Base-by-base conservation (phyloP, 768 basidiomycete genomes). In the Termitomyces heimii region DNA sequence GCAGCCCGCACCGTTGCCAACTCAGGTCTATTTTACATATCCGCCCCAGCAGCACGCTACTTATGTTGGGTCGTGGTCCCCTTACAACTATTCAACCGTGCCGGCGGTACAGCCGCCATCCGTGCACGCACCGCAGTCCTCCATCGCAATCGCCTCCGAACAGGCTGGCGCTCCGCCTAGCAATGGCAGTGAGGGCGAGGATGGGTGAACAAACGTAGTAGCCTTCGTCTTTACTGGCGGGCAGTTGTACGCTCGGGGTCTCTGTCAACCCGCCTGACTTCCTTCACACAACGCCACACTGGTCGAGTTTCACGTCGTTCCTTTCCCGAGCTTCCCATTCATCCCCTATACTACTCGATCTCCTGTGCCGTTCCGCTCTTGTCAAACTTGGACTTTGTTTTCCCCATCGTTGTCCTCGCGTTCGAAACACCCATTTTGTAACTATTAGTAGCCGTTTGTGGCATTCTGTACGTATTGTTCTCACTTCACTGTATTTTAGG, bases 211-310 rank as follows among this genome's bases (percentile, higher is more conserved):
- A 12, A 18, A 13, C 12, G 16, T 47, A 26, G 32, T 18, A 45
- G 29, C 18, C 14, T 40, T 13, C 35, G 14, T 22, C 16, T 26
- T n/a, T 31, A 34, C 37, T 54, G 58, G 61, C 58, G 52, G 58
- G 61, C 61, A 59, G 61, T 57, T 54, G 58, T 62, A 62, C 58
- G 26, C 58, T 62, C 57, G 61, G 58, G 61, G 58, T 62, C 58
- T 59, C 61, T 61, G 60, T 12, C 45, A 62, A 62, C 61, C 61
- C 42, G 61, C 58, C 58, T 62, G 12, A 29, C 28, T 56, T 59
- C 61, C 57, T 53, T 37, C 53, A 51, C 54, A 54, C 28, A n/a
- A 29, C 42, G 52, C 7, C 52, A 54, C 52, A 44, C 45, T 32
- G 57, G 29, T 58, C 52, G 50, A 42, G 39, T 44, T n/a, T 20